These are phyloP conservation scores for Limtongia smithiae DNA, from an alignment of 805 yeast species.

Conservation along the genomic window DNA sequence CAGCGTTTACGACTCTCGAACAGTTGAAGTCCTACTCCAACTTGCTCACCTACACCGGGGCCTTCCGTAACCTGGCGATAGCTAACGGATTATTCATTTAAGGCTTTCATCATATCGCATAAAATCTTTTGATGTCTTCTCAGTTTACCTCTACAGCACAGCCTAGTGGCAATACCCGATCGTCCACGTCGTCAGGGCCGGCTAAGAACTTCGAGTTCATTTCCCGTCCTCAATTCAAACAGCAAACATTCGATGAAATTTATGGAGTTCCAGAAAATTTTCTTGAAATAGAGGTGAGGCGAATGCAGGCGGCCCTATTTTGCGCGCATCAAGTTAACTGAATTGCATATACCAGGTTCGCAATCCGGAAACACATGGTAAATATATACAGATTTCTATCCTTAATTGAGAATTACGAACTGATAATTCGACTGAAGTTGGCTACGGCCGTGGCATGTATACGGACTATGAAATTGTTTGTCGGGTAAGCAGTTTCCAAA, in stretches of 20 bases:
- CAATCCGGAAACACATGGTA: slow-evolving; percentile 72
- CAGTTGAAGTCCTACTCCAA: too few species aligned
- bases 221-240: slow-evolving; percentile 43
- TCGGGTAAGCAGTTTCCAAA: slow-evolving; percentile 41
- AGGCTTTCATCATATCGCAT: too few species aligned
- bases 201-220: slow-evolving; percentile 20
- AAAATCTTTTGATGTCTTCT: too few species aligned
- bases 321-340: neutral
- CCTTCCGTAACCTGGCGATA: too few species aligned
- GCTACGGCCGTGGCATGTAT: slow-evolving; percentile 58
- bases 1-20: too few species aligned
- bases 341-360: slow-evolving; percentile 42
- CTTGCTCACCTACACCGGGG: too few species aligned
- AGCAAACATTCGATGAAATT: slow-evolving; percentile 71
- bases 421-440: slow-evolving; percentile 21
- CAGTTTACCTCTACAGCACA: too few species aligned
- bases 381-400: neutral
- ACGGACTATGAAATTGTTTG: slow-evolving; percentile 92
- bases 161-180: neutral
- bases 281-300: slow-evolving; percentile 82
- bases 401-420: too few species aligned
- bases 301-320: too few species aligned
- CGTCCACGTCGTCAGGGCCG: slow-evolving; percentile 15
- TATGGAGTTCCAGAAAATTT: slow-evolving; percentile 95
- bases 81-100: too few species aligned